Conservation (phyloP, 2,329 filamentous ascomycete genomes). For the Lachnellula cervina region DNA sequence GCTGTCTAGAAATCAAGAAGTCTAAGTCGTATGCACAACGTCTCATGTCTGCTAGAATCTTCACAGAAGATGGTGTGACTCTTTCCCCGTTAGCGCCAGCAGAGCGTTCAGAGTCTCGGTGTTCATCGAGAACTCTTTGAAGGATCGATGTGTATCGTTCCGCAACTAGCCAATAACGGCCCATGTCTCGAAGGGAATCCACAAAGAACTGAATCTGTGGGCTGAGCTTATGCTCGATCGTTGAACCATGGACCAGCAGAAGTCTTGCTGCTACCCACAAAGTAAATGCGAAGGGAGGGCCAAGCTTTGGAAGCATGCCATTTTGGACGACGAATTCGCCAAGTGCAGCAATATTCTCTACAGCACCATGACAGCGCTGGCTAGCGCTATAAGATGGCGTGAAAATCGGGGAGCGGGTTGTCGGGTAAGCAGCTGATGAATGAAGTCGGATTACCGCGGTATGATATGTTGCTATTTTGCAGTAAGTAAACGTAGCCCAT, state of each 20-base stretch:
- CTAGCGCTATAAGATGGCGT: conserved; percentile 82
- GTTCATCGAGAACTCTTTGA: conserved; percentile 79
- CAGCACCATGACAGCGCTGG: conserved; percentile 76
- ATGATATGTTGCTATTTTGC: conserved; percentile 64
- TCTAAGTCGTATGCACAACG: conserved; percentile 87
- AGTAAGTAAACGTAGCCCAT: conserved; percentile 6
- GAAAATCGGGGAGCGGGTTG: conserved; percentile 82
- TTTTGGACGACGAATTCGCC: conserved; percentile 74
- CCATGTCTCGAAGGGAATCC: conserved; percentile 74
- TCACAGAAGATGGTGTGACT: conserved; percentile 75
- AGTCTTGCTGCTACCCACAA: conserved; percentile 88
- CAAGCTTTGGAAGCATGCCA: conserved; percentile 71
- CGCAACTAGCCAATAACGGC: conserved; percentile 79
- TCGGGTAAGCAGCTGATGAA: conserved; percentile 89
- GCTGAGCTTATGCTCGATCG: conserved; percentile 77
- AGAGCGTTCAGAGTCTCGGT: conserved; percentile 67
- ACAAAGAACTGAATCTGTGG: conserved; percentile 78
- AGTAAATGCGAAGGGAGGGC: conserved; percentile 86
- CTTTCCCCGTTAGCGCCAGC: conserved; percentile 59
- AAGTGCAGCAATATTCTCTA: conserved; percentile 74
- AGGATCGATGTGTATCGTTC: conserved; percentile 76
- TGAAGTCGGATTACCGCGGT: conserved; percentile 86
- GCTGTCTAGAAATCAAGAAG: conserved; percentile 77
- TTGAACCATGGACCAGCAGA: conserved; percentile 83
- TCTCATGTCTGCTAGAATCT: conserved; percentile 87